phyloP scores from a whole-genome alignment of 1,284 basidiomycete genomes.

The Stereum hirsutum region DNA sequence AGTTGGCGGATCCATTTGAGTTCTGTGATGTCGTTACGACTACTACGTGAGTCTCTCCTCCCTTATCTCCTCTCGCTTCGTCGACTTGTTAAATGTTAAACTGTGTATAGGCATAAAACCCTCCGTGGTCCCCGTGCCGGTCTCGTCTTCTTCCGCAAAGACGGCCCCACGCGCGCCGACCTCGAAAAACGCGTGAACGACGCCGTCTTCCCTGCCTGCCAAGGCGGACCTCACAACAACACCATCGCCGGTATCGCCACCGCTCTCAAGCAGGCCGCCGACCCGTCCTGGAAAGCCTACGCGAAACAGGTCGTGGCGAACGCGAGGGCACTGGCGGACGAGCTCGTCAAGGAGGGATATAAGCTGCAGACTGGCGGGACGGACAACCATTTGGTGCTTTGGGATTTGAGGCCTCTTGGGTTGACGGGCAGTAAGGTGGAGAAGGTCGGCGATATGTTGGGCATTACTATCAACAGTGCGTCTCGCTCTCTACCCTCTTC shows the following conservation, averaged over 20 bases:
- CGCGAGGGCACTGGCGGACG: slow-evolving; percentile 65
- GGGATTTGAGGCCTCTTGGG: slow-evolving; percentile 94
- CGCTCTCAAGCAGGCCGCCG: slow-evolving; percentile 87
- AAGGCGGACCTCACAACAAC: slow-evolving; percentile 99
- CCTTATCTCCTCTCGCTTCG: slow-evolving; percentile 1
- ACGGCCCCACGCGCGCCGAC: slow-evolving; percentile 71
- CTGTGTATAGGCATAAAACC: slow-evolving; percentile 79
- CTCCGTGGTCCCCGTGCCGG: slow-evolving; percentile 98
- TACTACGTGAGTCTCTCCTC: slow-evolving; percentile 60
- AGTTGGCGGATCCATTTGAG: slow-evolving; percentile 91
- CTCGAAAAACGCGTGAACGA: slow-evolving; percentile 96
- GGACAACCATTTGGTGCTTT: slow-evolving; percentile 97
- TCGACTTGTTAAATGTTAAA: neutral
- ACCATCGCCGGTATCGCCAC: slow-evolving; percentile 96
- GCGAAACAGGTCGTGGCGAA: slow-evolving; percentile 94
- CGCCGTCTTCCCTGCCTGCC: slow-evolving; percentile 99
- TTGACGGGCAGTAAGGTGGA: slow-evolving; percentile 97
- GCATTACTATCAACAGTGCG: slow-evolving; percentile 92
- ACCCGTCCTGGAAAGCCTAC: slow-evolving; percentile 89
- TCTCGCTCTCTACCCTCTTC: slow-evolving; percentile 11
- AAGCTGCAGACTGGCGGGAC: slow-evolving; percentile 96
- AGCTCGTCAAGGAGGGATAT: slow-evolving; percentile 77
- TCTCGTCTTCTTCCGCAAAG: slow-evolving; percentile 98
- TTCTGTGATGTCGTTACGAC: slow-evolving; percentile 97
- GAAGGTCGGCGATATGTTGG: slow-evolving; percentile 95